These are phyloP conservation scores for Zygoascus hellenicus DNA, from an alignment of 1,139 yeast genomes.

Conservation along the genomic window DNA sequence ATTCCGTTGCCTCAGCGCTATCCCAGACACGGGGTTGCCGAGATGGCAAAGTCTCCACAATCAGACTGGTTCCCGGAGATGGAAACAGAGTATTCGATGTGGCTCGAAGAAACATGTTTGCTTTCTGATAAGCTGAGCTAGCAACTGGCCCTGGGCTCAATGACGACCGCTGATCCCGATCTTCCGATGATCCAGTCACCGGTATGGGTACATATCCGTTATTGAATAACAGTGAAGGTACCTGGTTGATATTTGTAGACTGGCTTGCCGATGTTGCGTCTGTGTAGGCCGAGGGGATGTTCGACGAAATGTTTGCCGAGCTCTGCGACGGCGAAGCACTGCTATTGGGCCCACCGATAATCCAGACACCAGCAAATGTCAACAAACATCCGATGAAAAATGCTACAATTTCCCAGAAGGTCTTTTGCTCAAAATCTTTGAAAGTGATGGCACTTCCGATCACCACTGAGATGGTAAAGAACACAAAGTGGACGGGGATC, in stretches of 20 bases:
- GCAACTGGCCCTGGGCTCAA: neutral
- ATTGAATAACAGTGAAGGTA: neutral
- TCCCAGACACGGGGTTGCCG: too few species aligned
- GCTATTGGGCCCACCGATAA: constrained; percentile 25
- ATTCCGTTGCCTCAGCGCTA: too few species aligned
- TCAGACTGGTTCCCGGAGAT: neutral
- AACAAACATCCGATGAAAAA: constrained; percentile 36
- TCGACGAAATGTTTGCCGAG: neutral
- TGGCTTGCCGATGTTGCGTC: neutral
- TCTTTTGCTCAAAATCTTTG: constrained; percentile 35
- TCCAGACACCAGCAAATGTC: constrained; percentile 40
- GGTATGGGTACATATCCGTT: neutral
- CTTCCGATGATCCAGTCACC: neutral
- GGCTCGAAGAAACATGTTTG: constrained; percentile 2
- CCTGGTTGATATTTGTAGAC: neutral
- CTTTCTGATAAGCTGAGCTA: neutral
- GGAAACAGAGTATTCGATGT: neutral
- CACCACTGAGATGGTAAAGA: constrained; percentile 40
- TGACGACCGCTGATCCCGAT: neutral
- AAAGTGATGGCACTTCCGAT: constrained; percentile 39
- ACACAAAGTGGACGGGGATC: constrained; percentile 43
- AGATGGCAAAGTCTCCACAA: too few species aligned
- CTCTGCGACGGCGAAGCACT: constrained; percentile 5
- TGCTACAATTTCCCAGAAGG: constrained; percentile 20
- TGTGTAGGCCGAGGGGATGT: neutral